Evolutionary conservation across 2,329 filamentous ascomycete species (phyloP).

Genomic region (Epichloe sylvatica): DNA sequence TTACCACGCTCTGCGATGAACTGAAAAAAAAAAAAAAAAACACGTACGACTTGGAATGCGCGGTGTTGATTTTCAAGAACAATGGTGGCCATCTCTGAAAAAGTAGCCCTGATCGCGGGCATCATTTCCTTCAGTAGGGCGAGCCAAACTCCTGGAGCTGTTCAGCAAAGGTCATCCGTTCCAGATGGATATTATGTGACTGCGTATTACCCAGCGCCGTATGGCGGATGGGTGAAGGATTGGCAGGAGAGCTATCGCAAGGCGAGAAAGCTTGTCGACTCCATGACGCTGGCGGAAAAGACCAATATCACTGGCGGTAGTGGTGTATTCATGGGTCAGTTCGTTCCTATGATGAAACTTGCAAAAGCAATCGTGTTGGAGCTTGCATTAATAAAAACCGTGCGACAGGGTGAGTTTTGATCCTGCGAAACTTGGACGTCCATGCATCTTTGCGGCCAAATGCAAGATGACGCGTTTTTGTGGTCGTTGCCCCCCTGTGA

Average conservation of each 20-base stretch:
- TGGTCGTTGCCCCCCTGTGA: neutral
- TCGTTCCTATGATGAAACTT: neutral
- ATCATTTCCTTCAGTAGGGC: neutral
- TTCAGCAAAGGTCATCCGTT: neutral
- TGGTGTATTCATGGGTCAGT: constrained; percentile 53
- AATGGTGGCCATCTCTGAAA: neutral
- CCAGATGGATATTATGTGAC: constrained; percentile 25
- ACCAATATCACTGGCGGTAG: constrained; percentile 62
- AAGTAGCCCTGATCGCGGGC: neutral
- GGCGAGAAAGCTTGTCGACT: constrained; percentile 51
- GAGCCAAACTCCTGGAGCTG: neutral
- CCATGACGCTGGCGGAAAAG: constrained; percentile 71
- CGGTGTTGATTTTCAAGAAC: neutral
- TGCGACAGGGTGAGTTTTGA: constrained; percentile 2
- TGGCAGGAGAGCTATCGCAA: constrained; percentile 61
- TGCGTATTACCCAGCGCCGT: constrained; percentile 56
- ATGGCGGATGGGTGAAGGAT: constrained; percentile 54
- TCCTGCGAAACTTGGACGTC: neutral
- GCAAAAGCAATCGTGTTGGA: neutral
- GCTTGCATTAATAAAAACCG: neutral
- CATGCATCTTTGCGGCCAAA: neutral
- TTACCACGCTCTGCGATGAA: too few species aligned
- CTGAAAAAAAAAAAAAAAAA: neutral
- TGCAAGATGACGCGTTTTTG: neutral
- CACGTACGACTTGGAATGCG: neutral